Evolutionary conservation across 2,329 filamentous ascomycete genomes (phyloP), one percentile per base, ranked within the genome.

Genomic region (Colletotrichum noveboracense): DNA sequence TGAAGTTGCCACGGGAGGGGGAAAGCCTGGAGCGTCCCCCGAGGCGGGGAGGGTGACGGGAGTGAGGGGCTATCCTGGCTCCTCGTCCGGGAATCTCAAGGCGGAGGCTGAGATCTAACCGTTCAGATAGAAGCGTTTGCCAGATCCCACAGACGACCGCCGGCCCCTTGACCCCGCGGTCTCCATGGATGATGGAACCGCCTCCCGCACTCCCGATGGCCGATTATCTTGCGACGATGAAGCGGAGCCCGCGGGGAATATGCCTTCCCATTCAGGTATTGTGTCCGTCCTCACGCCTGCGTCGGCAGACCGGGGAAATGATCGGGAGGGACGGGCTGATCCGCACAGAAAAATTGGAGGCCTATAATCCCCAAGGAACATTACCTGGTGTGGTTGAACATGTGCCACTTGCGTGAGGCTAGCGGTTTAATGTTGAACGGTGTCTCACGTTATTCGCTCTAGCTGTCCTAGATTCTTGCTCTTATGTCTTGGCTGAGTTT

Each of bases 311-410:
- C 72, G 72, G 68, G 61, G 36, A 66, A 71, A 71, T 69, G 28
- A 18, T 75, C 72, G 72, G 68, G 61, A 71, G 62, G 60, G 56
- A 75, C 73, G 73, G 70, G 73, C 28, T 75, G 64, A 64, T 48
- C 73, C 73, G 73, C 58, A 43, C 12, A 16, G 14, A 43, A 62
- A 71, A 62, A 56, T 26, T 75, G 69, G 32, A 73, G 32, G 32
- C 38, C 65, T 48, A 32, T 24, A n/a, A 30, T 21, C 66, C 71
- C 26, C 18, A 18, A 58, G 13, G 34, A 62, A 24, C 28, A 30
- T 18, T 24, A 24, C 38, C 38, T 43, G 26, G 26, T n/a, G 6
- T 36, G 28, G 30, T 34, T 62, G 16, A 38, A 55, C 60, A 55
- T 67, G 56, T 68, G 70, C 69, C 32, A 56, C 72, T 55, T 43